A percentile compares a stretch with the other conserved stretches of the same genome.
These are phyloP conservation scores for Leccinum disarticulatum DNA, from an alignment of 768 basidiomycete species.

Conservation along the genomic window DNA sequence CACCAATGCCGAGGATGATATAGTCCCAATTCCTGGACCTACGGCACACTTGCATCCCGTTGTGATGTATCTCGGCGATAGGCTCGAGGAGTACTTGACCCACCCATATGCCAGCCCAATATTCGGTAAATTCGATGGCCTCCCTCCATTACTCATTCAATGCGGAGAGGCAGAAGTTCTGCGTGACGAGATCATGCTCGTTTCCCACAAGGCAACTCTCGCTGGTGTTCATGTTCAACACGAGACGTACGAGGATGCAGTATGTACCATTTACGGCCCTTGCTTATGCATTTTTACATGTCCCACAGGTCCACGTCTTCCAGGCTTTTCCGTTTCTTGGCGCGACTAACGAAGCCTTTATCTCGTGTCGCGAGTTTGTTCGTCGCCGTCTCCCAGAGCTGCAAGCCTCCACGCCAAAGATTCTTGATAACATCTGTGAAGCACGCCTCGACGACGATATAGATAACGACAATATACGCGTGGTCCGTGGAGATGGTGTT, in stretches of 20 bases:
- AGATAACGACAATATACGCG: conserved; percentile 58
- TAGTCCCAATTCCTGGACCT: conserved; percentile 67
- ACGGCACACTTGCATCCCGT: conserved; percentile 93
- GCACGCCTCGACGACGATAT: conserved; percentile 68
- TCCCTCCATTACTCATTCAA: conserved; percentile 91
- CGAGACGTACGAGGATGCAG: conserved; percentile 89
- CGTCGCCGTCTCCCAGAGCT: conserved; percentile 54
- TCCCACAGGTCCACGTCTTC: conserved; percentile 79
- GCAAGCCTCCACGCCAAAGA: conserved; percentile 49
- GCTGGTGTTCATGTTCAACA: conserved; percentile 85
- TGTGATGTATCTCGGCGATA: conserved; percentile 86
- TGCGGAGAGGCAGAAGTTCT: conserved; percentile 93
- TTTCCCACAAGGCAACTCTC: conserved; percentile 90
- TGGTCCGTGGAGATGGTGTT: conserved; percentile 75
- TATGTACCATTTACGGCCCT: conserved; percentile 39
- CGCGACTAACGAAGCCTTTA: conserved; percentile 61
- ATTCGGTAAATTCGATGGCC: conserved; percentile 82
- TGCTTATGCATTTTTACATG: not conserved
- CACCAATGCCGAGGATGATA: conserved; percentile 83
- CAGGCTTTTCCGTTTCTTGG: conserved; percentile 83
- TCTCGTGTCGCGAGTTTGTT: conserved; percentile 71
- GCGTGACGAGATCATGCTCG: conserved; percentile 87
- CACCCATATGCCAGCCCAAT: conserved; percentile 96
- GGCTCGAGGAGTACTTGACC: conserved; percentile 78
- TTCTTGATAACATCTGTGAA: conserved; percentile 56